Conservation (phyloP, 202 grass and related monocot genomes). For the Elaeis oleifera region DNA sequence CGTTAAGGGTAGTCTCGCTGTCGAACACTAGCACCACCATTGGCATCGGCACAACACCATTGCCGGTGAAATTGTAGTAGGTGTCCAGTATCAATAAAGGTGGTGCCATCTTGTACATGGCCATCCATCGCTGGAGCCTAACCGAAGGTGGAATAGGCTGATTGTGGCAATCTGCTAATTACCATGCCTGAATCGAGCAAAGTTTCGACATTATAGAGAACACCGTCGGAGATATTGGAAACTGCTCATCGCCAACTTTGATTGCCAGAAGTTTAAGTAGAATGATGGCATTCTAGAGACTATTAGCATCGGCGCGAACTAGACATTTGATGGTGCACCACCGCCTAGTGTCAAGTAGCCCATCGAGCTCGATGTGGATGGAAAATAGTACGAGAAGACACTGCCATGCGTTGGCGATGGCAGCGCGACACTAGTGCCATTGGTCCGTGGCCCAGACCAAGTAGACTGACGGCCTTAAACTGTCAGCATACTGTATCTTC, state of each 20-base stretch:
- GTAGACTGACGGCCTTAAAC: constrained; percentile 1
- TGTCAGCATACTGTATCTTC: too few relatives aligned
- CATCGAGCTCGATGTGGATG: constrained; percentile 3
- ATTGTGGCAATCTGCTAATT: not conserved
- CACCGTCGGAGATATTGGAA: not conserved
- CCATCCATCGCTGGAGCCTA: constrained; percentile 10
- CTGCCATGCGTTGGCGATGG: not conserved
- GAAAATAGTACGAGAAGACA: constrained; percentile 30
- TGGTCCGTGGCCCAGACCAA: constrained; percentile 18
- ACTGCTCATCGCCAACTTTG: not conserved
- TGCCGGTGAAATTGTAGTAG: constrained; percentile 59
- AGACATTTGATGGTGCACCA: not conserved
- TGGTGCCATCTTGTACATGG: not conserved
- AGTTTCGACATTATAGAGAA: not conserved
- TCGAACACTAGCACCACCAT: constrained; percentile 40
- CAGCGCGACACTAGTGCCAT: constrained; percentile 15
- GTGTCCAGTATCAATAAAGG: constrained; percentile 40
- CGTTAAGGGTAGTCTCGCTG: constrained; percentile 26
- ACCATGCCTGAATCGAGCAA: constrained; percentile 31
- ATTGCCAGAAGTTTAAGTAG: not conserved
- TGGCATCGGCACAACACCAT: constrained; percentile 32
- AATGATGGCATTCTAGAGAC: not conserved
- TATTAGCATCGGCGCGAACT: constrained; percentile 7
- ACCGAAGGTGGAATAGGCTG: constrained; percentile 4
- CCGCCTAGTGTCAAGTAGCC: constrained; percentile 20